These are phyloP conservation scores for Thelephora terrestris DNA, from an alignment of 1,284 basidiomycete genomes.

Conservation along the genomic window DNA sequence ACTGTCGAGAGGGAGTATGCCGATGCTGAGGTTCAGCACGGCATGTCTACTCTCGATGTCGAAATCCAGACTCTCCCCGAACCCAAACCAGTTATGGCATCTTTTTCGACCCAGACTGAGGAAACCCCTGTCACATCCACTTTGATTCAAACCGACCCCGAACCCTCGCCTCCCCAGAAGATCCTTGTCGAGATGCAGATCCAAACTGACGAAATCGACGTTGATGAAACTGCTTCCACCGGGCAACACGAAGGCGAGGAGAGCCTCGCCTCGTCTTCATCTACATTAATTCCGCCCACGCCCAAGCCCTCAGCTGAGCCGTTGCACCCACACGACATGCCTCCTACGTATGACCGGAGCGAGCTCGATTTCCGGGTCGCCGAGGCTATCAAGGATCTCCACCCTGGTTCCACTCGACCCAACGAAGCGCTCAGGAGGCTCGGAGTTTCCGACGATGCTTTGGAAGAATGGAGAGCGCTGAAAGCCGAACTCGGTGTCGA, in stretches of 20 bases:
- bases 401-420: conserved; percentile 46
- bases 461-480: conserved; percentile 64
- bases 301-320: conserved; percentile 35
- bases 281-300: conserved; percentile 56
- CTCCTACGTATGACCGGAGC: conserved; percentile 55
- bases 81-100: conserved; percentile 17
- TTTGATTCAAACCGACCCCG: conserved; percentile 35
- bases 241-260: conserved; percentile 31
- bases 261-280: conserved; percentile 57
- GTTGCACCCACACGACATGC: conserved; percentile 38
- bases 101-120: conserved; percentile 22
- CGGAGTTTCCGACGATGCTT: conserved; percentile 49
- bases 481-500: conserved; percentile 70
- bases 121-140: conserved; percentile 18
- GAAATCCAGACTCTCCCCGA: conserved; percentile 33
- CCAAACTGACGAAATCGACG: conserved; percentile 46
- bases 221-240: conserved; percentile 23
- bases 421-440: conserved; percentile 34
- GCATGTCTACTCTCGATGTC: conserved; percentile 38
- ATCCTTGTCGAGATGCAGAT: conserved; percentile 38
- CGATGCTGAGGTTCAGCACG: conserved; percentile 59
- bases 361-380: conserved; percentile 44
- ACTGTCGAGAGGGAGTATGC: conserved; percentile 63
- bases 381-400: conserved; percentile 58
- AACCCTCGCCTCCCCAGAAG: conserved; percentile 20